Conservation (phyloP, 2,329 filamentous ascomycete species). For the Colletotrichum somersetense region DNA sequence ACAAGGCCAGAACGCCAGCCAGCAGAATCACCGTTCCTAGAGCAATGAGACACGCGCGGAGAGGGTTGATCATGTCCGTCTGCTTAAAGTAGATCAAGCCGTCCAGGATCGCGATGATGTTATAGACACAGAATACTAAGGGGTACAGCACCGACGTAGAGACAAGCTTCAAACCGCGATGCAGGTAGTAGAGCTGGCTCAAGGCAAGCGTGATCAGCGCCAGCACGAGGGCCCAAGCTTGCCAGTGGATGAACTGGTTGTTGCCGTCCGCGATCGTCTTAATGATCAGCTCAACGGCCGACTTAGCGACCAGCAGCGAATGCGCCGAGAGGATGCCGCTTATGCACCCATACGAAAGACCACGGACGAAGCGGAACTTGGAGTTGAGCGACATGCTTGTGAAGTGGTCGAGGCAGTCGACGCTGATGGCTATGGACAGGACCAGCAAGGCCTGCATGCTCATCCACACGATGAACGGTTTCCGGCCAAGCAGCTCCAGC, state of each 20-base stretch:
- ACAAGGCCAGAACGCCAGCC: slow-evolving; percentile 88
- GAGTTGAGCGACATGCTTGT: slow-evolving; percentile 69
- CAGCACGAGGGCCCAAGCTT: slow-evolving; percentile 92
- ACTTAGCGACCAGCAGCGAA: slow-evolving; percentile 93
- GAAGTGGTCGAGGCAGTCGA: slow-evolving; percentile 67
- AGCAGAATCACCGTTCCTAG: slow-evolving; percentile 89
- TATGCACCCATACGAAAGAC: slow-evolving; percentile 89
- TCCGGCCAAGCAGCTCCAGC: slow-evolving; percentile 78
- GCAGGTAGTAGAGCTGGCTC: slow-evolving; percentile 93
- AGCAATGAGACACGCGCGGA: slow-evolving; percentile 85
- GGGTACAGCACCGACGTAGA: slow-evolving; percentile 97
- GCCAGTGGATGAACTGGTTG: slow-evolving; percentile 96
- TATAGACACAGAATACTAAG: slow-evolving; percentile 98
- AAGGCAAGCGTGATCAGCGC: slow-evolving; percentile 85
- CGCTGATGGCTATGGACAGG: slow-evolving; percentile 72
- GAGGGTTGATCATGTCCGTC: slow-evolving; percentile 79
- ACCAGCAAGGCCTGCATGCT: slow-evolving; percentile 81
- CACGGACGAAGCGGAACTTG: slow-evolving; percentile 80
- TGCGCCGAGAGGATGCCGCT: slow-evolving; percentile 96
- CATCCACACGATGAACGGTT: slow-evolving; percentile 91
- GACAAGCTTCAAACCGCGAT: slow-evolving; percentile 92
- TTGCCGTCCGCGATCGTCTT: slow-evolving; percentile 84
- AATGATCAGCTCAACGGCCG: slow-evolving; percentile 93
- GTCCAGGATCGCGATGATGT: slow-evolving; percentile 97
- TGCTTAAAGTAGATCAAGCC: slow-evolving; percentile 97